A percentile compares a stretch with the other conserved stretches of the same genome.
These are phyloP conservation scores for Cercospora sp. DNA, from an alignment of 2,329 filamentous ascomycete species.

Conservation along the genomic window DNA sequence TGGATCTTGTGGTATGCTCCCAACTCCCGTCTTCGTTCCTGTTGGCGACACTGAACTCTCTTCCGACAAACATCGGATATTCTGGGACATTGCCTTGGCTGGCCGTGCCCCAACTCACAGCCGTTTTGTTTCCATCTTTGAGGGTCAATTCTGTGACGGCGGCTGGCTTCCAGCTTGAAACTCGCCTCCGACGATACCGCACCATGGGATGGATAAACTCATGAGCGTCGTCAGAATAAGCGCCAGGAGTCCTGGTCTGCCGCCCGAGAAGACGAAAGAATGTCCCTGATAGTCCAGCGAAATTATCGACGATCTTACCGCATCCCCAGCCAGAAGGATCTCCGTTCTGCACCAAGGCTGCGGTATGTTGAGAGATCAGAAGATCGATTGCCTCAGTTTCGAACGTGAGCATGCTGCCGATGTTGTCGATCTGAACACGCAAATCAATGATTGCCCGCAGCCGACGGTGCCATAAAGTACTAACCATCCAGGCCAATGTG, in stretches of 20 bases:
- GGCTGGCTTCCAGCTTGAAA: constrained; percentile 14
- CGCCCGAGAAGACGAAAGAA: constrained; percentile 19
- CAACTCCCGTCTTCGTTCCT: not conserved
- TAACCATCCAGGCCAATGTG: constrained; percentile 23
- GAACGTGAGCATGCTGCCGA: constrained; percentile 21
- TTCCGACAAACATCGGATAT: not conserved
- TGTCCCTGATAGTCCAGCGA: constrained; percentile 15
- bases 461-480: not conserved
- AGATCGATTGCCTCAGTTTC: constrained; percentile 17
- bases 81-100: not conserved
- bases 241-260: constrained; percentile 13
- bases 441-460: not conserved
- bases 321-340: constrained; percentile 20
- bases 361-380: constrained; percentile 13
- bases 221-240: constrained; percentile 9
- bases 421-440: constrained; percentile 18
- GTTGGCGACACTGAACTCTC: not conserved
- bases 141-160: not conserved
- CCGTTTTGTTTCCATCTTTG: not conserved
- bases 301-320: constrained; percentile 23
- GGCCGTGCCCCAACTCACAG: not conserved
- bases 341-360: constrained; percentile 11
- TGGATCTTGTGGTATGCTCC: not conserved
- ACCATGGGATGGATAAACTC: constrained; percentile 19
- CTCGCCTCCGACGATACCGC: constrained; percentile 13